Evolutionary conservation across 2,329 filamentous ascomycete species (phyloP), one percentile per base, ranked within the genome.

Genomic region (Bipolaris zeicola): DNA sequence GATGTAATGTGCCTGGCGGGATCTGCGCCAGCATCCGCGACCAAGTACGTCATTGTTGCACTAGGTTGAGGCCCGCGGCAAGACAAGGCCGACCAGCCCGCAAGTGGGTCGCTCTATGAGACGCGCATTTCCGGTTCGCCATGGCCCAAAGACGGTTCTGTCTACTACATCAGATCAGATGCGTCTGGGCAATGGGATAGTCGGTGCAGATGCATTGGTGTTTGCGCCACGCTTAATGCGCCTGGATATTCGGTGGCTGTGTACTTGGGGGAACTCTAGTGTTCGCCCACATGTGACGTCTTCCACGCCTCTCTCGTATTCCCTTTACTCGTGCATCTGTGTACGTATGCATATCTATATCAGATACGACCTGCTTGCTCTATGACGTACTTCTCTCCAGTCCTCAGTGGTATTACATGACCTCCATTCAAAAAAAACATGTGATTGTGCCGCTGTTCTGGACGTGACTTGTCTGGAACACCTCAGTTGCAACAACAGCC

Each of bases 1-100:
- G 39, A 47, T 55, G 41, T 45, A 13, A 46, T 45, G 48, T 55
- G 50, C 47, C 47, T 55, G 47, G 48, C 41, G 52, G 52, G 48
- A 55, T 55, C 43, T 44, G 52, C 52, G 41, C 52, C 50, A 55
- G 47, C 52, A 51, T 55, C 41, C 41, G 52, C 52, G 41, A 51
- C 38, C 24, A 42, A 31, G 16, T 55, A 55, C 52, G 52, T 55
- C 52, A 55, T 55, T 36, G 41, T 45, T 42, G 11, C 26, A 48
- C 52, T 52, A 55, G 41, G 39, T 43, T 55, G 41, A 34, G 52
- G 14, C 36, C 45, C 26, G 47, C 34, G 52, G 47, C 52, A 50
- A 36, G 20, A 13, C 31, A 41, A 43, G 22, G 46, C 24, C 39
- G 3, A 5, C 7, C 36, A 28, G 10, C 26, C 33, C 47, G 44